These are phyloP conservation scores for Chlorella variabilis DNA, from an alignment of 163 green algal species.

Conservation along the genomic window DNA sequence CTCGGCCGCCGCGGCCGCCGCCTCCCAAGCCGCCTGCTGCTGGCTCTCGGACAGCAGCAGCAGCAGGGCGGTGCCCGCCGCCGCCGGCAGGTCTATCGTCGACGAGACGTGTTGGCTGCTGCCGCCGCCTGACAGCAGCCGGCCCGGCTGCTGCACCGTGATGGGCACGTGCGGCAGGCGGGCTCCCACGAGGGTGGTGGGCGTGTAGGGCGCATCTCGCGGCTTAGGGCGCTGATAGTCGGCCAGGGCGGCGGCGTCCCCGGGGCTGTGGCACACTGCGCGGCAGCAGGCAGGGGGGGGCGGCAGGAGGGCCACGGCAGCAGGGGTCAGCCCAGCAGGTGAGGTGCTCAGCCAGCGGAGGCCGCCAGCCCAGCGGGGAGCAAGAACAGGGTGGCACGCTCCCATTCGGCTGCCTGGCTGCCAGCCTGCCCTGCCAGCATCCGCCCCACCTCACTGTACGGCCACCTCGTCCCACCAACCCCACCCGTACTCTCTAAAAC, in stretches of 20 bases:
- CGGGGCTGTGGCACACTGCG: slow-evolving; percentile 2
- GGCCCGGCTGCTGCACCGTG: slow-evolving; percentile 16
- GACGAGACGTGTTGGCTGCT: not conserved
- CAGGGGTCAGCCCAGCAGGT: no score
- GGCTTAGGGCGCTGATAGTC: slow-evolving; percentile 27
- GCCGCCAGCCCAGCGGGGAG: no score
- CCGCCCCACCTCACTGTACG: no score
- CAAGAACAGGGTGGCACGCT: no score
- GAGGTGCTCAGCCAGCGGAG: no score
- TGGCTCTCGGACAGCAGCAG: slow-evolving; percentile 31
- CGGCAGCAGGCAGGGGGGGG: not conserved
- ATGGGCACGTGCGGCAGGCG: slow-evolving; percentile 67
- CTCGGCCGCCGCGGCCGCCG: not conserved
- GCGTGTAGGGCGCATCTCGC: slow-evolving; percentile 53
- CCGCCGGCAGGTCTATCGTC: slow-evolving; percentile 29
- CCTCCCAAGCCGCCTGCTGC: not conserved
- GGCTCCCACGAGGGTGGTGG: slow-evolving; percentile 52
- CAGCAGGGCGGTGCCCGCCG: not conserved
- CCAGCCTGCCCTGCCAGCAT: no score
- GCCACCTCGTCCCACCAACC: no score
- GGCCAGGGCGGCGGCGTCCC: slow-evolving; percentile 8
- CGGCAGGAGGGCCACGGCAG: no score
- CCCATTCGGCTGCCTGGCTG: no score
- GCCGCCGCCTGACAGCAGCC: not conserved
- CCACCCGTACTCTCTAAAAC: no score